Conservation (phyloP, 345 rosid genomes). For the Bretschneidera sinensis region DNA sequence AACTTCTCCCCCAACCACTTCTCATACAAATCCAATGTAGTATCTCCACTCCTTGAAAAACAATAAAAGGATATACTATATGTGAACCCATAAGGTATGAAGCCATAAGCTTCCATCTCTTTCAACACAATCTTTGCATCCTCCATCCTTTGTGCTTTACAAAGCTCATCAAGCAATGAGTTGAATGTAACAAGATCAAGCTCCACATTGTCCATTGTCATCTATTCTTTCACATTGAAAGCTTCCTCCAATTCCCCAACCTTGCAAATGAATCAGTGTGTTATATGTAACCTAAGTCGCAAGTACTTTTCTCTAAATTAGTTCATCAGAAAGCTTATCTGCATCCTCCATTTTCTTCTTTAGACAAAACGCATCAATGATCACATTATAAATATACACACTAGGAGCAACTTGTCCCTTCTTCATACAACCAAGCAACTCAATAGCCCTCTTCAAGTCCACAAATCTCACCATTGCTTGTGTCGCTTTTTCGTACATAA, state of each 20-base stretch:
- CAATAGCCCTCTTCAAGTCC: slow-evolving; percentile 45
- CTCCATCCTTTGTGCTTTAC: slow-evolving; percentile 47
- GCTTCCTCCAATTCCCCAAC: slow-evolving; percentile 47
- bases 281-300: slow-evolving; percentile 54
- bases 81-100: slow-evolving; percentile 58
- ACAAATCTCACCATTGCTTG: slow-evolving; percentile 64
- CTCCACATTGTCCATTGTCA: slow-evolving; percentile 43
- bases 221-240: slow-evolving; percentile 42
- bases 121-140: slow-evolving; percentile 44
- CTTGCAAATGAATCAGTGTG: slow-evolving; percentile 61
- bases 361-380: slow-evolving; percentile 55
- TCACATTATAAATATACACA: slow-evolving; percentile 57
- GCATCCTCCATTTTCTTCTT: slow-evolving; percentile 51
- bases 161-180: slow-evolving; percentile 57
- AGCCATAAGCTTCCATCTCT: slow-evolving; percentile 64
- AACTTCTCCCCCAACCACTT: slow-evolving; percentile 35
- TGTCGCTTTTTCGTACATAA: slow-evolving; percentile 60
- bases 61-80: slow-evolving; percentile 54
- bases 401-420: slow-evolving; percentile 34
- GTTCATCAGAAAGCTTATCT: slow-evolving; percentile 64
- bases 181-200: slow-evolving; percentile 64
- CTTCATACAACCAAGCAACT: slow-evolving; percentile 56
- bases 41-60: slow-evolving; percentile 30
- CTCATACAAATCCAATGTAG: slow-evolving; percentile 46
- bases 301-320: slow-evolving; percentile 32